These are phyloP conservation scores for Neurospora discreta DNA, from an alignment of 495 filamentous ascomycete genomes.

Conservation along the genomic window DNA sequence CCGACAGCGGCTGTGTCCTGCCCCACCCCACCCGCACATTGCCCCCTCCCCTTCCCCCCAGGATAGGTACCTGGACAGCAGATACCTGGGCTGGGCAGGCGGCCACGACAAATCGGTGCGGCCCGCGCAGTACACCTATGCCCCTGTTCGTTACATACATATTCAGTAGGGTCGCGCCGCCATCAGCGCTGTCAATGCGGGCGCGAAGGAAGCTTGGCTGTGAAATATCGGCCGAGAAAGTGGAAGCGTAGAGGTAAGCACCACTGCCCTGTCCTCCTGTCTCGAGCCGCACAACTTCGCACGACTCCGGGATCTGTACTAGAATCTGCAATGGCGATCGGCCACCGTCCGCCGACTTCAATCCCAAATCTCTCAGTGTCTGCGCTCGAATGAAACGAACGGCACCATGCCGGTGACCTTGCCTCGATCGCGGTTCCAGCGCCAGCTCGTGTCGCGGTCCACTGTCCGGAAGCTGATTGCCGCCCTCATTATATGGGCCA, in stretches of 20 bases:
- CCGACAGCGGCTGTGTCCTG: not conserved
- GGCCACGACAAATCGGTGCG: too few relatives aligned
- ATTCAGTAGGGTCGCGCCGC: too few relatives aligned
- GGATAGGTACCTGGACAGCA: too few relatives aligned
- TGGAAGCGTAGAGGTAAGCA: too few relatives aligned
- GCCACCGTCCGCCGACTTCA: not conserved
- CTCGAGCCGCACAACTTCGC: not conserved
- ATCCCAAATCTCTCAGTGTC: not conserved
- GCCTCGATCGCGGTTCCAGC: slow-evolving; percentile 12
- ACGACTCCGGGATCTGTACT: not conserved
- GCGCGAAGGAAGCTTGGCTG: too few relatives aligned
- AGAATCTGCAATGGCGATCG: not conserved
- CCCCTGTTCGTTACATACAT: too few relatives aligned
- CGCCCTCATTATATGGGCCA: slow-evolving; percentile 14
- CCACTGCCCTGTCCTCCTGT: not conserved
- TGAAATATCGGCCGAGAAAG: too few relatives aligned
- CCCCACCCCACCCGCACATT: not conserved
- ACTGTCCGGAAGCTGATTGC: slow-evolving; percentile 14
- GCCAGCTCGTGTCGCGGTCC: slow-evolving; percentile 14
- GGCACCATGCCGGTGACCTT: slow-evolving; percentile 6
- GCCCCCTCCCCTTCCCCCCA: too few relatives aligned
- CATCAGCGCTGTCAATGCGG: too few relatives aligned
- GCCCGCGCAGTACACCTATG: too few relatives aligned
- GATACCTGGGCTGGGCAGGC: not conserved
- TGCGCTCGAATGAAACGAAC: slow-evolving; percentile 6